Conservation (phyloP, 2,329 filamentous ascomycete genomes). For the Fusarium nygamai region DNA sequence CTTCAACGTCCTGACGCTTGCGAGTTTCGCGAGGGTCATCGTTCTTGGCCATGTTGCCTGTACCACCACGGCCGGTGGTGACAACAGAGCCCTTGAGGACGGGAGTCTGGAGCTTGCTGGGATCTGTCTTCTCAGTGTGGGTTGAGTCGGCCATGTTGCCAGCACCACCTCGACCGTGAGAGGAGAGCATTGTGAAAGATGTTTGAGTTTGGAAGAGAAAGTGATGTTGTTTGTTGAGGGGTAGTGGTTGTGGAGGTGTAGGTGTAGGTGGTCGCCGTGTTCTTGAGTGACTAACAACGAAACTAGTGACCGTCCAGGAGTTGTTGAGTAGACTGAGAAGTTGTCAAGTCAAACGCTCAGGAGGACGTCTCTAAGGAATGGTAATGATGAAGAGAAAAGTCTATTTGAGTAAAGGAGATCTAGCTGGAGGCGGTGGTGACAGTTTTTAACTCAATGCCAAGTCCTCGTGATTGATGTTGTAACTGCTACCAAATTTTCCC, state of each 20-base stretch:
- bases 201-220: neutral
- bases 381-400: neutral
- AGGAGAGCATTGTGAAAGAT: slow-evolving; percentile 58
- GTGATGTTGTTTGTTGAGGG: neutral
- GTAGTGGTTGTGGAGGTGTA: neutral
- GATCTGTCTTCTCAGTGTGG: slow-evolving; percentile 61
- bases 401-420: neutral
- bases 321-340: neutral
- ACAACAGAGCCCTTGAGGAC: slow-evolving; percentile 84
- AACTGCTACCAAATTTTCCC: slow-evolving; percentile 23
- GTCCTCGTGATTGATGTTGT: slow-evolving; percentile 36
- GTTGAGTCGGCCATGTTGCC: slow-evolving; percentile 73
- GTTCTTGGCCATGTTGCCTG: slow-evolving; percentile 84
- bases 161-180: slow-evolving; percentile 81
- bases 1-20: slow-evolving; percentile 82
- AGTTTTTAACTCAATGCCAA: slow-evolving; percentile 38
- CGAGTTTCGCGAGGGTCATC: slow-evolving; percentile 79
- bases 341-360: neutral
- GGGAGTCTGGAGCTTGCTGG: slow-evolving; percentile 80
- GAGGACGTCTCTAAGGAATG: neutral
- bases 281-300: neutral
- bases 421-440: slow-evolving; percentile 6
- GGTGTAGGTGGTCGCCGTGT: neutral
- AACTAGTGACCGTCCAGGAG: neutral
- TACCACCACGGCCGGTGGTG: slow-evolving; percentile 89